Percentiles rank a stretch among this genome's conserved stretches.
Conservation (phyloP, 108 stramenopile genomes). For the Aurantiochytrium sp. region DNA sequence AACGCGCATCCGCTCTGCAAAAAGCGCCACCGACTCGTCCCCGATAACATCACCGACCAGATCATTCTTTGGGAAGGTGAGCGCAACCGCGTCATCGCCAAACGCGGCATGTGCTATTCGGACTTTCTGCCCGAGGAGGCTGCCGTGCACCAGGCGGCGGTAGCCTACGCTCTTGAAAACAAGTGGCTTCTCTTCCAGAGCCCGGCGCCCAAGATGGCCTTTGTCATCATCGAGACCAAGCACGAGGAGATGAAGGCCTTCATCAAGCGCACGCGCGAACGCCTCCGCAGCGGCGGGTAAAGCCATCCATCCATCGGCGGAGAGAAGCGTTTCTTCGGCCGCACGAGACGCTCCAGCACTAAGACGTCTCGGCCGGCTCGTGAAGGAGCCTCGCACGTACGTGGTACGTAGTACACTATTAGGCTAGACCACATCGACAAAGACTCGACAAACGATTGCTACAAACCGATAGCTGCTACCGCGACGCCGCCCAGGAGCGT, state of each 20-base stretch:
- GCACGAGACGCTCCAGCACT: no score
- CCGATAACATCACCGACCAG: constrained; percentile 21
- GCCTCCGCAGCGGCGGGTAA: background rate
- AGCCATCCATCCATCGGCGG: no score
- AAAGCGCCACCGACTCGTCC: constrained; percentile 16
- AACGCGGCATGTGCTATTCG: background rate
- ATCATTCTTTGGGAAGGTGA: constrained; percentile 15
- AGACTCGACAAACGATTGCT: no score
- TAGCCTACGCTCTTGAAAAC: background rate
- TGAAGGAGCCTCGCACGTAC: no score
- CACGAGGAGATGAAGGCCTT: background rate
- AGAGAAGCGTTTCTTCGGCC: no score
- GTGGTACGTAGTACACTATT: no score
- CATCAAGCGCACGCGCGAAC: background rate
- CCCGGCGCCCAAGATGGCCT: background rate
- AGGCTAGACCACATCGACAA: no score
- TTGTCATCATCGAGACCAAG: constrained; percentile 17
- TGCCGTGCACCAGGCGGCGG: background rate
- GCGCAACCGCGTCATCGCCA: background rate
- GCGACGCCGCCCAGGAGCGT: no score
- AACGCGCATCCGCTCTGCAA: constrained; percentile 25
- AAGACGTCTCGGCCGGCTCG: no score
- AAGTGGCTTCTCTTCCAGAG: constrained; percentile 15
- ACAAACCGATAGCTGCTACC: no score
- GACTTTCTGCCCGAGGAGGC: background rate